phyloP scores from a whole-genome alignment of 257 asterid genomes.

The Ligustrum vulgare region DNA sequence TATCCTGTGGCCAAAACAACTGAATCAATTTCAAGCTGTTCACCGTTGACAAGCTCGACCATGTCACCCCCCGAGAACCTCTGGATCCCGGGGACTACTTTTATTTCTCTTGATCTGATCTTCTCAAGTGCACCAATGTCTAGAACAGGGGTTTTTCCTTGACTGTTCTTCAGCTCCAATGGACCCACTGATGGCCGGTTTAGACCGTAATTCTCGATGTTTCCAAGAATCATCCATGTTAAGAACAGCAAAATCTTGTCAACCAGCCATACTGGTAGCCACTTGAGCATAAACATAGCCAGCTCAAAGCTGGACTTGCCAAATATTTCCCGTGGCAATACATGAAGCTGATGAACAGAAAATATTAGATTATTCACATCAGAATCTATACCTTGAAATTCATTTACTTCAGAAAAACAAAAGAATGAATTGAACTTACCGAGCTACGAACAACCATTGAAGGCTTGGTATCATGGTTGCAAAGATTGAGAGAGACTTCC shows the following conservation, averaged over 20 bases:
- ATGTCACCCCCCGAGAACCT: slow-evolving; percentile 9
- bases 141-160: slow-evolving; percentile 36
- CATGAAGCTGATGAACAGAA: slow-evolving; percentile 25
- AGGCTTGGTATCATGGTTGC: slow-evolving; percentile 32
- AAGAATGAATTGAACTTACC: slow-evolving; percentile 17
- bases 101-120: slow-evolving; percentile 31
- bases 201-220: slow-evolving; percentile 23
- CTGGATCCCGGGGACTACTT: slow-evolving; percentile 25
- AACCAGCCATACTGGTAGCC: slow-evolving; percentile 35
- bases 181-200: slow-evolving; percentile 30
- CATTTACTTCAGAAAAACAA: no score
- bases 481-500: slow-evolving; percentile 37
- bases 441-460: slow-evolving; percentile 29
- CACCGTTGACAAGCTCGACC: slow-evolving; percentile 23
- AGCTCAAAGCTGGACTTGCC: slow-evolving; percentile 34
- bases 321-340: slow-evolving; percentile 34
- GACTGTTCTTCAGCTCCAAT: slow-evolving; percentile 27
- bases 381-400: neutral
- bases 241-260: slow-evolving; percentile 27
- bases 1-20: slow-evolving; percentile 28
- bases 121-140: slow-evolving; percentile 33
- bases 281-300: slow-evolving; percentile 30
- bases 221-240: slow-evolving; percentile 33
- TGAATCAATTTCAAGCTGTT: slow-evolving; percentile 15
- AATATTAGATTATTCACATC: neutral